phyloP scores from a whole-genome alignment of 2,329 filamentous ascomycete genomes.

The Aspergillaceae sp. region DNA sequence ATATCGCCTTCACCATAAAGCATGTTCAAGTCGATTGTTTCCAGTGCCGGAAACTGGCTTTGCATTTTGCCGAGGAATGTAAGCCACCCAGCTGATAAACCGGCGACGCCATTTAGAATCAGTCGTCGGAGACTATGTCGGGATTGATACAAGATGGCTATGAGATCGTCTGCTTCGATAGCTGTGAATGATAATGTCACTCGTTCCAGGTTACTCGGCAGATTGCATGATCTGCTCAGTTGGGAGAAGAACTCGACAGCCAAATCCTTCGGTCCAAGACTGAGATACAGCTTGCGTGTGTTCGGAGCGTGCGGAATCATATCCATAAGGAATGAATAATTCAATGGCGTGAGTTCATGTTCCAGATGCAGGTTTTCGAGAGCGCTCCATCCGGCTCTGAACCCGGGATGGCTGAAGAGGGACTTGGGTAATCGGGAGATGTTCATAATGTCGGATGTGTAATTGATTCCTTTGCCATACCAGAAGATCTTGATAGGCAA shows the following conservation, averaged over 20 bases:
- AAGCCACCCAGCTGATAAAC: background rate
- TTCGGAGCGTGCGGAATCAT: conserved; percentile 2
- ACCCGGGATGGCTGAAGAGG: conserved; percentile 3
- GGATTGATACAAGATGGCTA: conserved; percentile 2
- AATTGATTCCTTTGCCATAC: conserved; percentile 7
- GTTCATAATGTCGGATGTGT: conserved; percentile 4
- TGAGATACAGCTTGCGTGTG: conserved; percentile 6
- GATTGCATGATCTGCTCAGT: background rate
- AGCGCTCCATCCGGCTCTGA: conserved; percentile 1
- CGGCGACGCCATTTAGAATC: background rate
- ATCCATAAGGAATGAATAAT: conserved; percentile 7
- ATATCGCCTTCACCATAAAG: background rate
- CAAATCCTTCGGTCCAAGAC: conserved; percentile 3
- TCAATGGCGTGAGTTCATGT: conserved; percentile 5
- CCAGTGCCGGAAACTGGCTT: conserved; percentile 1
- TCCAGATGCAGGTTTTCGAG: conserved; percentile 8
- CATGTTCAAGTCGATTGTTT: conserved; percentile 2
- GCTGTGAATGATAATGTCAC: conserved; percentile 3
- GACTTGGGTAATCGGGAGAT: conserved; percentile 5
- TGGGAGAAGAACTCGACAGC: conserved; percentile 7
- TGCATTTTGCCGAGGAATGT: conserved; percentile 1
- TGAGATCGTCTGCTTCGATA: conserved; percentile 1
- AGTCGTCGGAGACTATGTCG: conserved; percentile 1
- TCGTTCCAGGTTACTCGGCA: conserved; percentile 2
- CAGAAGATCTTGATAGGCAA: conserved; percentile 6